phyloP scores from a whole-genome alignment of 768 basidiomycete species.

The Lanmaoa rubissima region DNA sequence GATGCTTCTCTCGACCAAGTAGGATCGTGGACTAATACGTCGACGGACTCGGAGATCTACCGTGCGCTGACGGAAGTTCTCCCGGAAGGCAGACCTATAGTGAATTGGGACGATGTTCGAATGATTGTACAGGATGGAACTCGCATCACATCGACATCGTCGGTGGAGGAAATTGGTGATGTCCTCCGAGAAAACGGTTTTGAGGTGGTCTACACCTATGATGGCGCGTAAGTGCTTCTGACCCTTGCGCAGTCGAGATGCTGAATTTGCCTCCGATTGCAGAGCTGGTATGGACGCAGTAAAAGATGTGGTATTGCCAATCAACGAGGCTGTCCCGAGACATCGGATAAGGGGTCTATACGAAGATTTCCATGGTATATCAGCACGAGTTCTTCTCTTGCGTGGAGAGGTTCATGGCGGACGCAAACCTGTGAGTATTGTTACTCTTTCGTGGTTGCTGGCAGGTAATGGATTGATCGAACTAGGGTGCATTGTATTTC shows the following conservation, averaged over 20 bases:
- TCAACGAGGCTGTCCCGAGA: constrained; percentile 34
- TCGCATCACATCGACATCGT: constrained; percentile 18
- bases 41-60: constrained; percentile 15
- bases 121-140: constrained; percentile 21
- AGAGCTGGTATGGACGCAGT: constrained; percentile 39
- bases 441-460: not conserved
- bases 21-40: constrained; percentile 22
- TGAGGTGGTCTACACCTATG: constrained; percentile 41
- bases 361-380: constrained; percentile 37
- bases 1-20: constrained; percentile 12
- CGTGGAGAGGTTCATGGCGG: constrained; percentile 37
- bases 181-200: constrained; percentile 39
- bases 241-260: not conserved
- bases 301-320: constrained; percentile 38
- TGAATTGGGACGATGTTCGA: constrained; percentile 28
- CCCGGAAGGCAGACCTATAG: constrained; percentile 8
- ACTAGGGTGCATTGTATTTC: constrained; percentile 35
- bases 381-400: constrained; percentile 38
- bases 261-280: not conserved
- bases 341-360: constrained; percentile 35
- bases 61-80: constrained; percentile 17
- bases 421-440: constrained; percentile 38
- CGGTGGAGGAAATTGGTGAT: constrained; percentile 31
- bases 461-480: not conserved
- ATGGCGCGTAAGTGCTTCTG: constrained; percentile 36